Evolutionary conservation across 208 protist species (phyloP).

Genomic region (Trypanosoma vivax): DNA sequence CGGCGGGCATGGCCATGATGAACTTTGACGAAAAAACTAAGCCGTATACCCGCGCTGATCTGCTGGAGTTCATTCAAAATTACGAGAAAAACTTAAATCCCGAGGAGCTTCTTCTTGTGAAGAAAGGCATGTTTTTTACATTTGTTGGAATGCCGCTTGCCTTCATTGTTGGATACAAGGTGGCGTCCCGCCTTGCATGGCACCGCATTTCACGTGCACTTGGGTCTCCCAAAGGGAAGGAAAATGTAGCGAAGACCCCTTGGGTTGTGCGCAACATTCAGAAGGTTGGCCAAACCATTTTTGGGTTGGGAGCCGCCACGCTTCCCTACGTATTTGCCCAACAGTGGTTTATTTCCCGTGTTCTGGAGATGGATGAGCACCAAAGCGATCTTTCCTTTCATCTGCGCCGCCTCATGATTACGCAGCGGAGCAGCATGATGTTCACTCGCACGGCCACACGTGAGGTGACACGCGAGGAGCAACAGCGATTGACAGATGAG

Average conservation of each 20-base stretch:
- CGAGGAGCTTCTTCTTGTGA: slow-evolving; percentile 53
- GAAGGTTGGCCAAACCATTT: slow-evolving; percentile 43
- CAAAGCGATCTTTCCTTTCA: slow-evolving; percentile 71
- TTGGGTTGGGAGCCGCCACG: slow-evolving; percentile 44
- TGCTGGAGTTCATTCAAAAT: slow-evolving; percentile 64
- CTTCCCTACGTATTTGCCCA: slow-evolving; percentile 72
- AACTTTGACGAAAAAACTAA: slow-evolving; percentile 80
- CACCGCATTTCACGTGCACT: slow-evolving; percentile 52
- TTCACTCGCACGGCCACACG: slow-evolving; percentile 79
- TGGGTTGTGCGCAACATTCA: slow-evolving; percentile 32
- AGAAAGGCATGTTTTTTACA: slow-evolving; percentile 57
- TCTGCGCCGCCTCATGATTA: slow-evolving; percentile 64
- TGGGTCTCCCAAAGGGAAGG: slow-evolving; percentile 20
- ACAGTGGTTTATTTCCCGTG: slow-evolving; percentile 68
- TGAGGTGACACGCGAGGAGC: slow-evolving; percentile 78
- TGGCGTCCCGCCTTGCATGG: slow-evolving; percentile 57
- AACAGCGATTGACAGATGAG: slow-evolving; percentile 61
- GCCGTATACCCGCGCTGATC: slow-evolving; percentile 73
- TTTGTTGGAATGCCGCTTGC: slow-evolving; percentile 56
- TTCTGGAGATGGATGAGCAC: slow-evolving; percentile 63
- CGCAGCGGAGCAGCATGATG: slow-evolving; percentile 78
- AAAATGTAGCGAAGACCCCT: slow-evolving; percentile 2
- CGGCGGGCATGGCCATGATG: slow-evolving; percentile 76
- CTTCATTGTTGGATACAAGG: slow-evolving; percentile 46
- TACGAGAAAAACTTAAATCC: slow-evolving; percentile 68